Conservation (phyloP, 176 grass and related monocot genomes). For the Lolium rigidum region DNA sequence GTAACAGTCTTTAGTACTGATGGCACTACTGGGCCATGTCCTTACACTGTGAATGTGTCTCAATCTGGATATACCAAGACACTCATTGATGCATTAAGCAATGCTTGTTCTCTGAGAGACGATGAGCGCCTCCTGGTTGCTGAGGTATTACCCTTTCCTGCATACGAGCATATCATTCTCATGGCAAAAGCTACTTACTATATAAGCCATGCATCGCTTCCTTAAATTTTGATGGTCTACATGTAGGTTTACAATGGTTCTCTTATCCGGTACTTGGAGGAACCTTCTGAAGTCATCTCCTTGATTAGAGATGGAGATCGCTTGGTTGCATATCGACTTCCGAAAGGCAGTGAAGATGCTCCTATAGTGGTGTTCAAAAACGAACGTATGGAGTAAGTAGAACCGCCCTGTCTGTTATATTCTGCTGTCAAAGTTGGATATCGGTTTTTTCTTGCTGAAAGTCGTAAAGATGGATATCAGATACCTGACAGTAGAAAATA, state of each 20-base stretch:
- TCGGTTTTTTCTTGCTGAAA: not conserved
- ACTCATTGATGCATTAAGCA: conserved; percentile 67
- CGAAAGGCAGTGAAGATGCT: conserved; percentile 71
- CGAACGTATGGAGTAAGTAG: conserved; percentile 81
- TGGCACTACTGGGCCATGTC: conserved; percentile 60
- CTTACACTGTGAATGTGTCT: conserved; percentile 74
- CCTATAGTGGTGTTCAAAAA: conserved; percentile 81
- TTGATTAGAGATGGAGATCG: conserved; percentile 90
- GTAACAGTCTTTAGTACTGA: conserved; percentile 73
- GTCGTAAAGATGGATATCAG: not conserved
- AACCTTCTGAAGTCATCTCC: conserved; percentile 80
- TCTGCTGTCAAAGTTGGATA: conserved; percentile 1
- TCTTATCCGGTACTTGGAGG: conserved; percentile 88
- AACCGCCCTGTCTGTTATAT: conserved; percentile 33
- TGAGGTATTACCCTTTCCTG: conserved; percentile 61
- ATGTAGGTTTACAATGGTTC: conserved; percentile 78
- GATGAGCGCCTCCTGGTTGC: conserved; percentile 82
- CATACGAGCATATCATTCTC: conserved; percentile 9
- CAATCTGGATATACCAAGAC: conserved; percentile 80
- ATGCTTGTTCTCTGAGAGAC: conserved; percentile 72
- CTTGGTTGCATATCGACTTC: conserved; percentile 79
- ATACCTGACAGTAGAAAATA: not conserved
- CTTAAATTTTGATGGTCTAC: conserved; percentile 34
- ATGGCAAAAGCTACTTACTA: conserved; percentile 17
- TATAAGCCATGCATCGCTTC: conserved; percentile 1